Evolutionary conservation across 306 rosid genomes (phyloP), one percentile per base, ranked within the genome.

Genomic region (Cotoneaster glaucophyllus): DNA sequence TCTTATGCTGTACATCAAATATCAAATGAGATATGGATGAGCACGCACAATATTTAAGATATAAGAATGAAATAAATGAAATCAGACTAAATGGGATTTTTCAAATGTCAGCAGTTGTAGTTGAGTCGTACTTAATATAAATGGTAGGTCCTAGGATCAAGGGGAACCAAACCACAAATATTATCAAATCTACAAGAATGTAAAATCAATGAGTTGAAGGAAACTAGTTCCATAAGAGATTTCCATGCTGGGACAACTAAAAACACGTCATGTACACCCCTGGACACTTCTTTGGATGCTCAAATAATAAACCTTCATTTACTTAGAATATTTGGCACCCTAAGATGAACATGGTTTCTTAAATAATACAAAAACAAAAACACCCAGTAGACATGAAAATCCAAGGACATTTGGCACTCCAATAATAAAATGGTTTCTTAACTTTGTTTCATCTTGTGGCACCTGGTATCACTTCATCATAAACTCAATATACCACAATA

Each of bases 1-100:
- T 81, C 99, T 89, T 96, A 96, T 90, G 87, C 99, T 96, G 97
- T 65, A 70, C 71, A 82, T 59, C 45, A 69, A 76, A n/a, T 44
- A 80, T 75, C 62, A 63, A 74, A 57, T 57, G 59, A 45, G 24
- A 77, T 64, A 68, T 9, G 56, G 56, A 63, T 26, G 65, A 68
- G 74, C 57, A 44, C 24, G n/a, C 63, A 77, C 8, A 45, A 32
- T 2, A 65, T 58, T 34, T 32, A 39, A 74, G 44, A 18, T 4
- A 52, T 24, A 45, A 21, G 34, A 24, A 73, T 19, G 25, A 57
- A 45, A 21, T 53, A 77, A 31, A 71, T 24, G 19, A 41, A 26
- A 11, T 25, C 7, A 4, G 41, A 73, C 19, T 34, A 34, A 25
- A 58, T 26, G 29, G 22, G 32, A 57, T 44, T 61, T 26, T 18